Percentiles rank a stretch among this genome's conserved stretches.
Evolutionary conservation across 768 basidiomycete genomes (phyloP).

Genomic region (Jaapia argillacea): DNA sequence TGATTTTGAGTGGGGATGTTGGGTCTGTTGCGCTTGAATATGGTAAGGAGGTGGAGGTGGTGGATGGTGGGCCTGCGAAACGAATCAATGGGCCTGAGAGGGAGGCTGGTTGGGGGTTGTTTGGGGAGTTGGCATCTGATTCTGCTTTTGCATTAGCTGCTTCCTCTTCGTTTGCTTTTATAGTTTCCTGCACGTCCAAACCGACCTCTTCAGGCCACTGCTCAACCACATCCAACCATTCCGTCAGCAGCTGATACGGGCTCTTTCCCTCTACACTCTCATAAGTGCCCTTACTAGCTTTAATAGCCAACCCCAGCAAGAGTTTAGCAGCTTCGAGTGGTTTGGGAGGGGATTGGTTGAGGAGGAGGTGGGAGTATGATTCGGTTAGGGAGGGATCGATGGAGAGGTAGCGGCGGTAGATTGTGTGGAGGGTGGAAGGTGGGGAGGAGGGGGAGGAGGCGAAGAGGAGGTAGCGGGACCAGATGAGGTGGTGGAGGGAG

Average conservation of each 20-base stretch:
- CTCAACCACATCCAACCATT: constrained; percentile 90
- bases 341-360: constrained; percentile 52
- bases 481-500: constrained; percentile 83
- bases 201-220: constrained; percentile 89
- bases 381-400: constrained; percentile 78
- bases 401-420: constrained; percentile 84
- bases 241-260: constrained; percentile 86
- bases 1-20: constrained; percentile 53
- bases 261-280: constrained; percentile 88
- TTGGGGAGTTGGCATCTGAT: constrained; percentile 7
- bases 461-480: constrained; percentile 91
- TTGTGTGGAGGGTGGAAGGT: constrained; percentile 61
- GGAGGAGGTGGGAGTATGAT: constrained; percentile 60
- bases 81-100: constrained; percentile 57
- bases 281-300: constrained; percentile 77
- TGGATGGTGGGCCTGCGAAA: constrained; percentile 54
- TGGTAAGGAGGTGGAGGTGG: constrained; percentile 39
- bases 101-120: constrained; percentile 40
- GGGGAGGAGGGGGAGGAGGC: constrained; percentile 77
- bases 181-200: constrained; percentile 68
- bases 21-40: constrained; percentile 87
- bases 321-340: constrained; percentile 93
- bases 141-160: constrained; percentile 24
- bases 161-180: constrained; percentile 45
- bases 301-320: constrained; percentile 72